Conservation (phyloP, 2,329 filamentous ascomycete species). For the Ascochyta pisi region DNA sequence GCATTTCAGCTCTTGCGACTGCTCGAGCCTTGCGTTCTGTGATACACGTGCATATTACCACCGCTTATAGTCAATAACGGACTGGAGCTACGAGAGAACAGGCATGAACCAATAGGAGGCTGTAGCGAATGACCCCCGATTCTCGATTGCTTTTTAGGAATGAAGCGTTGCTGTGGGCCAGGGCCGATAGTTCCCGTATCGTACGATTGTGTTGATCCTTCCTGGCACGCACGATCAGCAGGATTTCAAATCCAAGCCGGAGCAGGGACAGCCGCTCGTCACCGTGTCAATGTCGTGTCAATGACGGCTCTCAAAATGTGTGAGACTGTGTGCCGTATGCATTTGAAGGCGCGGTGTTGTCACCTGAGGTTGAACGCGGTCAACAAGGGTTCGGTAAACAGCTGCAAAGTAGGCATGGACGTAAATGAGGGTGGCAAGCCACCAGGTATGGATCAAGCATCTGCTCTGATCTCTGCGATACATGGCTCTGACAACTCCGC, state of each 20-base stretch:
- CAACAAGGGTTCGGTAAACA: not conserved
- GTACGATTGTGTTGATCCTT: not conserved
- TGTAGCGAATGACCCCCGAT: not conserved
- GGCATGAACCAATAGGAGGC: not conserved
- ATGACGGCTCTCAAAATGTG: too few species aligned
- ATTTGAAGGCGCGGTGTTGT: not conserved
- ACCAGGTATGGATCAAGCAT: not conserved
- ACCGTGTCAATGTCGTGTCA: not conserved
- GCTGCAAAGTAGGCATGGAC: not conserved
- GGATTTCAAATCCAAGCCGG: not conserved
- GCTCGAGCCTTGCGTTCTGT: constrained; percentile 7
- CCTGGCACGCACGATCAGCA: not conserved
- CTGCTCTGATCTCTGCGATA: not conserved
- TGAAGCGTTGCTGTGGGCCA: not conserved
- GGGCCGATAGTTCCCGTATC: not conserved
- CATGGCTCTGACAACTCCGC: not conserved
- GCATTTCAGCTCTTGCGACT: constrained; percentile 2
- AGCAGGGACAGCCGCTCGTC: not conserved
- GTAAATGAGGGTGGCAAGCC: not conserved
- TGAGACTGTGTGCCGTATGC: not conserved
- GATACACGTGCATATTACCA: constrained; percentile 1
- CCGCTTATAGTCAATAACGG: not conserved
- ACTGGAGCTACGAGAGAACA: not conserved
- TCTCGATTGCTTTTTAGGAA: not conserved
- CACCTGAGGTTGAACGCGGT: not conserved